Evolutionary conservation across 139 green algal genomes (phyloP).

Genomic region (Chlorella sp.): DNA sequence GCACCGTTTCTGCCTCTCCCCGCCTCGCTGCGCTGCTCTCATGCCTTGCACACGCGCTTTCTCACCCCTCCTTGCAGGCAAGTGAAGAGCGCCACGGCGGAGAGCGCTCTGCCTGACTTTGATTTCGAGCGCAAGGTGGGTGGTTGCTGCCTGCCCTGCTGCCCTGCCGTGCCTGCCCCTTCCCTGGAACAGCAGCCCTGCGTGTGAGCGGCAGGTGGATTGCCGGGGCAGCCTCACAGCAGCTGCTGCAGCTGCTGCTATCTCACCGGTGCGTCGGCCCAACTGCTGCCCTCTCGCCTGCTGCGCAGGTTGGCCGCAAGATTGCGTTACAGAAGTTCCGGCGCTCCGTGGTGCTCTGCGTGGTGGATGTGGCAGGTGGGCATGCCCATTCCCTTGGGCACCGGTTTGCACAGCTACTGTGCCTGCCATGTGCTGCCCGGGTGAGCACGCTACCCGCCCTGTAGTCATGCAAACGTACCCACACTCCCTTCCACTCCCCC

Average conservation of each 20-base stretch:
- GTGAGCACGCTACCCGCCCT: too few relatives aligned
- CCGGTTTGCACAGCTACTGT: background rate
- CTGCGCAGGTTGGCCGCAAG: constrained; percentile 62
- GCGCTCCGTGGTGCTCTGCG: constrained; percentile 83
- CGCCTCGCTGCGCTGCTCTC: too few relatives aligned
- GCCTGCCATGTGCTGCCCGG: too few relatives aligned
- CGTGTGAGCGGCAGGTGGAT: too few relatives aligned
- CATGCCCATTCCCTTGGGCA: background rate
- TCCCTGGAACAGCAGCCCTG: too few relatives aligned
- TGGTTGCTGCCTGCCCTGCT: too few relatives aligned
- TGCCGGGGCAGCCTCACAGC: too few relatives aligned
- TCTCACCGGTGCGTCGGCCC: too few relatives aligned
- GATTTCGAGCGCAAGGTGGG: constrained; percentile 80
- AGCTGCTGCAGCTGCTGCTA: too few relatives aligned
- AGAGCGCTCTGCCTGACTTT: constrained; percentile 81
- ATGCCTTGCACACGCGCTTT: background rate
- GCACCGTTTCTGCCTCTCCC: background rate
- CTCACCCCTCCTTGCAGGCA: constrained; percentile 51
- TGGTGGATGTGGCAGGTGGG: constrained; percentile 71
- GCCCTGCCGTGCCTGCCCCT: too few relatives aligned
- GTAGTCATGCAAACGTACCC: too few relatives aligned
- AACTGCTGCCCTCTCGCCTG: too few relatives aligned
- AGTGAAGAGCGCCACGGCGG: constrained; percentile 71
- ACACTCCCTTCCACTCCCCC: background rate
- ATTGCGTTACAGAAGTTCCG: constrained; percentile 84